Evolutionary conservation across 2,329 filamentous ascomycete species (phyloP), one percentile per base, ranked within the genome.

Genomic region (Moelleriella libera): DNA sequence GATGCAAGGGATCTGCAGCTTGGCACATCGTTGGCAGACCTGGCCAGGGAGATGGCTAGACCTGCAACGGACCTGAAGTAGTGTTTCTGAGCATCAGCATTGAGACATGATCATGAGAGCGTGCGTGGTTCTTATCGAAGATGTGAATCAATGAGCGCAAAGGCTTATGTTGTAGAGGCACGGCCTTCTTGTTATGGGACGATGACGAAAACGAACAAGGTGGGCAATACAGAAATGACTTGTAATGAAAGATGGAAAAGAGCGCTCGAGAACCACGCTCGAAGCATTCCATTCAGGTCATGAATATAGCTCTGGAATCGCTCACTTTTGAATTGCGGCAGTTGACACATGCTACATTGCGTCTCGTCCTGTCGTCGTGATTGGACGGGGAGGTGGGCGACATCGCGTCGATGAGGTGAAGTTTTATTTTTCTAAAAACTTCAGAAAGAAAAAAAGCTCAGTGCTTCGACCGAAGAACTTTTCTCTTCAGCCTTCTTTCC

Each of bases 1-100:
- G 9, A 71, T 63, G 47, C 69, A 72, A 14, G 62, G 54, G 31
- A 70, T 57, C 40, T 64, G 57, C 29, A 71, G 57, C 58, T 71
- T 72, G 49, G 63, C 57, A 50, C 69, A 72, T 44, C 69, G 63
- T 49, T 68, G 65, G 47, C 69, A 72, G 30, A 67, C 64, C 53
- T 68, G 61, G 45, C 65, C 66, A 2, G 60, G 54, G 9, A 58
- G 56, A 11, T 59, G 53, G 52, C 64, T 68, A 14, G 66, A 60
- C 53, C 66, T 66, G 56, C 69, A 72, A 48, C 68, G 66, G 30
- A 72, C 69, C 68, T 71, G 32, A 43, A 21, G 21, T 21, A 3
- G 39, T 14, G 44, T 10, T 31, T 10, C 9, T 14, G 9, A 12
- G 11, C 31, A 45, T 45, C 12, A 45, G 40, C 11, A 45, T 10